Conservation (phyloP, 129 eudicot species). For the Helianthus tuberosus region DNA sequence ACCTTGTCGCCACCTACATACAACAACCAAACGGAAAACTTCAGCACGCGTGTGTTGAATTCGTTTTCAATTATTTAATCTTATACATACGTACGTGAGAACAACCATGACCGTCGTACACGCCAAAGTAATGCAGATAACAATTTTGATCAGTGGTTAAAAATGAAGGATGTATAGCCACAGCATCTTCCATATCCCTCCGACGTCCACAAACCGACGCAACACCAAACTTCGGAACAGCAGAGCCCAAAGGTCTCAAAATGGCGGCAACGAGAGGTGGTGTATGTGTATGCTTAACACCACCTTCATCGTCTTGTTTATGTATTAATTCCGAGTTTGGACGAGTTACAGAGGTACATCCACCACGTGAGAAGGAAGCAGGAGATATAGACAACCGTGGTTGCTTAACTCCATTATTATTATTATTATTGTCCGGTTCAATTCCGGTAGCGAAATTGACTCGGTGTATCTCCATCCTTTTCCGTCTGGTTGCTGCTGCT, state of each 20-base stretch:
- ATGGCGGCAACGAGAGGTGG: slow-evolving; percentile 21
- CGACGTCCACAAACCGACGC: slow-evolving; percentile 84
- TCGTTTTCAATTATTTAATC: too few species aligned
- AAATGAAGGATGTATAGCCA: slow-evolving; percentile 69
- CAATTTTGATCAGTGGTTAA: slow-evolving; percentile 23
- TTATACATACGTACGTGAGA: slow-evolving; percentile 70
- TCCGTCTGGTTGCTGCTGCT: slow-evolving; percentile 54
- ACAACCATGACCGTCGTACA: slow-evolving; percentile 92
- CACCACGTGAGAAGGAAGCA: slow-evolving; percentile 31
- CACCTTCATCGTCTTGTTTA: slow-evolving; percentile 3
- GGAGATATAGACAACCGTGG: slow-evolving; percentile 37
- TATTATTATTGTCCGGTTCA: slow-evolving; percentile 17
- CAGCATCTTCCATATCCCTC: slow-evolving; percentile 92
- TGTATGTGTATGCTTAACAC: slow-evolving; percentile 5
- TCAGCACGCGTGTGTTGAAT: background rate
- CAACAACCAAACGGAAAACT: background rate
- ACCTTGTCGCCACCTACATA: slow-evolving; percentile 66
- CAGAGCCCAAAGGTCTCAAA: slow-evolving; percentile 30
- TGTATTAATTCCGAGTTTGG: slow-evolving; percentile 29
- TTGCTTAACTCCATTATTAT: slow-evolving; percentile 38
- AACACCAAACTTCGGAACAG: slow-evolving; percentile 60
- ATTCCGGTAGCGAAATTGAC: slow-evolving; percentile 37
- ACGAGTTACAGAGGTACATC: slow-evolving; percentile 22
- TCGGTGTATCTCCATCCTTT: slow-evolving; percentile 60
- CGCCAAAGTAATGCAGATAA: slow-evolving; percentile 63